Evolutionary conservation across 176 grass and related monocot genomes (phyloP).

Genomic region (Oryza meridionalis): DNA sequence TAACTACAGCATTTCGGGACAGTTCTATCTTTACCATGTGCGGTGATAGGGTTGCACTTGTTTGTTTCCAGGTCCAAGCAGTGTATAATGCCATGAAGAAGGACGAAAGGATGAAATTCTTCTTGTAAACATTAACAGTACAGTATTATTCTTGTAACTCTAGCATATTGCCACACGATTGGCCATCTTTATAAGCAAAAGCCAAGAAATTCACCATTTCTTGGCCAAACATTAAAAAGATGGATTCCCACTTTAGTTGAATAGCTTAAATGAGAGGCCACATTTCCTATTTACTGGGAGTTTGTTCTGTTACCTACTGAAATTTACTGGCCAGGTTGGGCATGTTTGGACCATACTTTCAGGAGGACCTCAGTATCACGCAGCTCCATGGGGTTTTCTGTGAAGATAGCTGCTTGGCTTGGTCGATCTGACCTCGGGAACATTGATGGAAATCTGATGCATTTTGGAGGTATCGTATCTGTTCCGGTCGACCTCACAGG

Average conservation of each 20-base stretch:
- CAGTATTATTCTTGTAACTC: neutral
- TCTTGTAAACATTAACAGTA: slow-evolving; percentile 47
- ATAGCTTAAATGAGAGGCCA: neutral
- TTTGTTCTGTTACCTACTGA: neutral
- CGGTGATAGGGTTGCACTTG: neutral
- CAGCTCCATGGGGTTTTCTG: neutral
- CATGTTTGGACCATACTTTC: neutral
- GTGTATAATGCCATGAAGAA: slow-evolving; percentile 87
- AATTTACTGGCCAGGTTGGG: neutral
- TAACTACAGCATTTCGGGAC: neutral
- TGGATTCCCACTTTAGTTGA: neutral
- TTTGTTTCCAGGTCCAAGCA: slow-evolving; percentile 64
- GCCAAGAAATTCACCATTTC: neutral
- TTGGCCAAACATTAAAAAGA: neutral
- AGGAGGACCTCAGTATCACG: neutral
- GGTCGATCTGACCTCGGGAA: neutral
- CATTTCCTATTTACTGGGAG: neutral
- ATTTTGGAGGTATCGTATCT: neutral
- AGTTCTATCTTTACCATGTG: neutral
- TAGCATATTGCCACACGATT: neutral
- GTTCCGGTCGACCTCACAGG: neutral
- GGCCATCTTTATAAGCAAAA: neutral
- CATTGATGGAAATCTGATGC: neutral
- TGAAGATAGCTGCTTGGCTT: neutral
- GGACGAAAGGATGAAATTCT: slow-evolving; percentile 83